Conservation (phyloP, 2,329 filamentous ascomycete species). For the Hortaea werneckii region DNA sequence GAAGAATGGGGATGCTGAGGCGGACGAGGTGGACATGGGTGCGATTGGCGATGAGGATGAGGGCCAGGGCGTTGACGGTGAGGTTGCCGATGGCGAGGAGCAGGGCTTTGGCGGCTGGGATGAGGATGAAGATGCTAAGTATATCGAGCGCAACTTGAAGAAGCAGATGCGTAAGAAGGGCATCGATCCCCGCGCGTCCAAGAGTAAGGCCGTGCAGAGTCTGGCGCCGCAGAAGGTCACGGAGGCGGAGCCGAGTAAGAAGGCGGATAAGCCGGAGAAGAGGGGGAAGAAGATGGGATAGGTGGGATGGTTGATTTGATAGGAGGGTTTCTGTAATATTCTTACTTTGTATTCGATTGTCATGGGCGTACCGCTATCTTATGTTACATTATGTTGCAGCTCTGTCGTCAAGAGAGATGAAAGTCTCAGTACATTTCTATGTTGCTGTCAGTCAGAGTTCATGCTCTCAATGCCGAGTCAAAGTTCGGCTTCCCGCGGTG, state of each 20-base stretch:
- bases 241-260: neutral
- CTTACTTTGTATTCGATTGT: neutral
- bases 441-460: too few relatives aligned
- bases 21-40: slow-evolving; percentile 17
- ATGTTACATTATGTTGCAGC: too few relatives aligned
- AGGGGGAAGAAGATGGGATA: neutral
- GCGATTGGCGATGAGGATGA: slow-evolving; percentile 16
- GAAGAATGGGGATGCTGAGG: slow-evolving; percentile 16
- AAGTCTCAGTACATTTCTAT: too few relatives aligned
- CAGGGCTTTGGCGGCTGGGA: slow-evolving; percentile 40
- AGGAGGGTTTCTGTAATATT: neutral
- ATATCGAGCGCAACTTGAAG: slow-evolving; percentile 37
- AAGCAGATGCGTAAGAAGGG: slow-evolving; percentile 37
- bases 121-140: slow-evolving; percentile 39
- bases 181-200: slow-evolving; percentile 33
- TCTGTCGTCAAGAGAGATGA: too few relatives aligned
- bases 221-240: neutral
- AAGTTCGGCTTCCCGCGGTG: too few relatives aligned
- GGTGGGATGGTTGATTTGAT: neutral
- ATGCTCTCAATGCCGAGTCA: too few relatives aligned
- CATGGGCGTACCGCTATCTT: too few relatives aligned
- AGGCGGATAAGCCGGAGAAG: neutral
- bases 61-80: slow-evolving; percentile 47
- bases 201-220: slow-evolving; percentile 15
- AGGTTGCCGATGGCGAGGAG: slow-evolving; percentile 40